Evolutionary conservation across 2,329 filamentous ascomycete species (phyloP).

Genomic region (Aspergillus ochraceus): DNA sequence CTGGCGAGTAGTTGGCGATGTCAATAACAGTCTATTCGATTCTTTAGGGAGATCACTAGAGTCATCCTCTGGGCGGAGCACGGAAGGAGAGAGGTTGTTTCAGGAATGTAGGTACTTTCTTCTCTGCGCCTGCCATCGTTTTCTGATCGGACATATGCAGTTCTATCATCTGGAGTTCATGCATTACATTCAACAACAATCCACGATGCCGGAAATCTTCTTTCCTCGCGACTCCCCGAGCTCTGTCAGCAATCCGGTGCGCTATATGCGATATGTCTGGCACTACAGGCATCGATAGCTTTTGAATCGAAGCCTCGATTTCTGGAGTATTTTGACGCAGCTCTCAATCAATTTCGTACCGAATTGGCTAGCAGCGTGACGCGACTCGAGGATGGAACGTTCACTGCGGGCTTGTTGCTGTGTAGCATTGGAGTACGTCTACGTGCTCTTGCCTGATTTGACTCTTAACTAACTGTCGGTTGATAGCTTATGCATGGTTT

Average conservation of each 20-base stretch:
- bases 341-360: conserved; percentile 26
- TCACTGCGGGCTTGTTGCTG: conserved; percentile 30
- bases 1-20: too few species aligned
- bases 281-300: conserved; percentile 27
- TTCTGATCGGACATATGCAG: neutral
- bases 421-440: conserved; percentile 33
- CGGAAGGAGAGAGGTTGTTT: conserved; percentile 21
- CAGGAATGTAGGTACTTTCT: conserved; percentile 21
- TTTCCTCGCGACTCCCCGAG: conserved; percentile 19
- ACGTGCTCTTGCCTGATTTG: neutral
- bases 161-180: conserved; percentile 28
- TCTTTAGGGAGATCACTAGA: neutral
- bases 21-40: neutral
- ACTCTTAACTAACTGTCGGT: neutral
- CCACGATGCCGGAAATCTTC: conserved; percentile 15
- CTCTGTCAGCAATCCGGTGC: conserved; percentile 27
- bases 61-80: neutral
- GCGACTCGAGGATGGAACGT: conserved; percentile 26
- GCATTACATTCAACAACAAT: conserved; percentile 28
- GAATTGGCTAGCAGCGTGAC: conserved; percentile 25
- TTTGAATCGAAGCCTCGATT: conserved; percentile 18
- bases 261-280: conserved; percentile 30
- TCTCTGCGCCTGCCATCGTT: too few species aligned
- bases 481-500: conserved; percentile 28
- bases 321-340: conserved; percentile 29